Conservation (phyloP, 352 stramenopile genomes). For the Phytopythium delawarense region DNA sequence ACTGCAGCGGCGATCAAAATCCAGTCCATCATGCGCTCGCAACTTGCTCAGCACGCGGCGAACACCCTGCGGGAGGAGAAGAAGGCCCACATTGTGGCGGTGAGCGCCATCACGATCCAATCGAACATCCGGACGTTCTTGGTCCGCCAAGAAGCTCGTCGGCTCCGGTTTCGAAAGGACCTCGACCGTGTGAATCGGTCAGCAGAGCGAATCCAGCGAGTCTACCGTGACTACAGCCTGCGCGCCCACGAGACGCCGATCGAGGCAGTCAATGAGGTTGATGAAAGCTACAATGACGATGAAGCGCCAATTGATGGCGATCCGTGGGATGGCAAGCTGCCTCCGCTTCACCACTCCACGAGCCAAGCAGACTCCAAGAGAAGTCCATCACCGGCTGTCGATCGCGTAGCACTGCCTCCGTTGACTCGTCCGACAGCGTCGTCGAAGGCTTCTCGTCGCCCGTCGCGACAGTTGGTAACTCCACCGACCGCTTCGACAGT, state of each 20-base stretch:
- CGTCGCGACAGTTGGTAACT: not conserved
- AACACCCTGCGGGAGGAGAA: constrained; percentile 32
- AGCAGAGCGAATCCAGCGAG: constrained; percentile 59
- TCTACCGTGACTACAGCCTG: constrained; percentile 63
- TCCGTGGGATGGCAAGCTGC: not conserved
- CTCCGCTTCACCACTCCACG: not conserved
- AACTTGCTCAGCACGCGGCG: constrained; percentile 30
- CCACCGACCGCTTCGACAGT: constrained; percentile 12
- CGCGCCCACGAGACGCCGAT: constrained; percentile 10
- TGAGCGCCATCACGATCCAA: constrained; percentile 66
- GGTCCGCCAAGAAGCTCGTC: constrained; percentile 32
- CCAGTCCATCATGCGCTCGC: constrained; percentile 42
- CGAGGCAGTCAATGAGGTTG: constrained; percentile 17
- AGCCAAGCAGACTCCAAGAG: not conserved
- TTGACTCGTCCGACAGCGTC: constrained; percentile 14
- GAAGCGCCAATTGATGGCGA: not conserved
- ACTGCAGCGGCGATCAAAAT: constrained; percentile 35
- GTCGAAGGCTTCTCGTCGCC: not conserved
- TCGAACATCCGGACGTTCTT: constrained; percentile 61
- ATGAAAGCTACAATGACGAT: constrained; percentile 12
- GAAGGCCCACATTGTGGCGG: constrained; percentile 46
- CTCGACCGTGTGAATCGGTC: constrained; percentile 60
- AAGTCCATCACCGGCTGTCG: not conserved
- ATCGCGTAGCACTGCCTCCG: constrained; percentile 20
- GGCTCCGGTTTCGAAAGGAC: constrained; percentile 41